These are phyloP conservation scores for Lavandula angustifolia DNA, from an alignment of 257 asterid species.

Conservation along the genomic window DNA sequence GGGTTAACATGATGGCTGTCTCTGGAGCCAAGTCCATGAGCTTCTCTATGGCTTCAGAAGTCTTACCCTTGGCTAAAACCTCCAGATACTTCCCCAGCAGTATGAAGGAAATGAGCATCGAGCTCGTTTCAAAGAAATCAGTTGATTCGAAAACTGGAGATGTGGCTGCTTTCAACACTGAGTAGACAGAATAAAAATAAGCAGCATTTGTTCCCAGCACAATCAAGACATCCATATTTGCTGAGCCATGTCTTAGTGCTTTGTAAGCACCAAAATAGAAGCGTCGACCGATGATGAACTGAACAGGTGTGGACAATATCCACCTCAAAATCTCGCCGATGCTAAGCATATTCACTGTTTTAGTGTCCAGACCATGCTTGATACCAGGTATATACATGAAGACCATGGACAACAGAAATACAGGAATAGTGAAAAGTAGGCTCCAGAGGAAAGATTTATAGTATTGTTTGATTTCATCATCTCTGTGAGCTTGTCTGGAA, in stretches of 20 bases:
- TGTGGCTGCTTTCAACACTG: slow-evolving; percentile 54
- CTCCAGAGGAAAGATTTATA: slow-evolving; percentile 55
- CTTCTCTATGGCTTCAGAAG: slow-evolving; percentile 71
- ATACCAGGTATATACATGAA: slow-evolving; percentile 66
- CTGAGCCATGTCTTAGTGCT: slow-evolving; percentile 53
- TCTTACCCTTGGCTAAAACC: slow-evolving; percentile 68
- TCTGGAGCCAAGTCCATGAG: slow-evolving; percentile 72
- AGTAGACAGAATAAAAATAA: slow-evolving; percentile 67
- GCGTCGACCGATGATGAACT: slow-evolving; percentile 60
- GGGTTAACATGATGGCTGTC: slow-evolving; percentile 48
- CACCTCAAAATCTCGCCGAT: slow-evolving; percentile 56
- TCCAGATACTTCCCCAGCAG: slow-evolving; percentile 71
- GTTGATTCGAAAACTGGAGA: slow-evolving; percentile 50
- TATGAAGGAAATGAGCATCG: slow-evolving; percentile 71
- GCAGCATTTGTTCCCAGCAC: slow-evolving; percentile 73
- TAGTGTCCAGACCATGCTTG: slow-evolving; percentile 45
- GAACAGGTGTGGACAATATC: slow-evolving; percentile 58
- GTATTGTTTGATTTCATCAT: slow-evolving; percentile 45
- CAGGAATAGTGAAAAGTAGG: slow-evolving; percentile 59
- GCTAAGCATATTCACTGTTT: slow-evolving; percentile 51
- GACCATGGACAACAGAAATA: slow-evolving; percentile 59
- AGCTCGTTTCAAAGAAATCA: slow-evolving; percentile 67
- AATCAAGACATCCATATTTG: slow-evolving; percentile 78
- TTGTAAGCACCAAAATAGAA: slow-evolving; percentile 62
- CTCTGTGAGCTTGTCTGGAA: slow-evolving; percentile 43